Evolutionary conservation across 768 basidiomycete genomes (phyloP).

Genomic region (Suillus discolor): DNA sequence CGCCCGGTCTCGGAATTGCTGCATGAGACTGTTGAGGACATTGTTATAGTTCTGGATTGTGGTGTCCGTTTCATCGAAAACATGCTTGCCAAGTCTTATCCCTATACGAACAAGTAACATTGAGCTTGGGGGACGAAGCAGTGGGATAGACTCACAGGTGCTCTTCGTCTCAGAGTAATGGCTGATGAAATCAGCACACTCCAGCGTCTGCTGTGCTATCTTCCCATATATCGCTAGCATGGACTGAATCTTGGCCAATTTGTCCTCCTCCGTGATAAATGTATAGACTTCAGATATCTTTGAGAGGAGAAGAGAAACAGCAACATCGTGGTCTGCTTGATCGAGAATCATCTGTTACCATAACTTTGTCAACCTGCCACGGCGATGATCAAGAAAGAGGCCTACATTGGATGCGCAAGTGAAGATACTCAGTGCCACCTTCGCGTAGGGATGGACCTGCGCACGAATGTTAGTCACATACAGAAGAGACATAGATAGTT

Average conservation of each 20-base stretch:
- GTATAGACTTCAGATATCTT: neutral
- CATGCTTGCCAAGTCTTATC: conserved; percentile 7
- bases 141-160: conserved; percentile 18
- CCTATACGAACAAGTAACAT: neutral
- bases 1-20: neutral
- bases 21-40: neutral
- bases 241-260: neutral
- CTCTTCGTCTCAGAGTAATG: conserved; percentile 27
- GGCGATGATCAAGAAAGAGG: neutral
- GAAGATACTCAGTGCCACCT: neutral
- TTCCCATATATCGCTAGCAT: neutral
- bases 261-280: neutral
- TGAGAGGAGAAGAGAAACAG: neutral
- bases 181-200: conserved; percentile 29
- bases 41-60: neutral
- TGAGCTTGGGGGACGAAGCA: neutral
- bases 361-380: neutral
- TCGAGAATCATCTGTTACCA: neutral
- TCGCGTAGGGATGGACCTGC: neutral
- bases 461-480: neutral
- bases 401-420: neutral
- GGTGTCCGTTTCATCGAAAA: neutral
- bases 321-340: neutral
- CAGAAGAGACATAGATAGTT: neutral
- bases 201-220: conserved; percentile 20